Percentiles rank a stretch among this genome's conserved stretches.
These are phyloP conservation scores for Pterocarpus santalinus DNA, from an alignment of 306 rosid genomes.

Conservation along the genomic window DNA sequence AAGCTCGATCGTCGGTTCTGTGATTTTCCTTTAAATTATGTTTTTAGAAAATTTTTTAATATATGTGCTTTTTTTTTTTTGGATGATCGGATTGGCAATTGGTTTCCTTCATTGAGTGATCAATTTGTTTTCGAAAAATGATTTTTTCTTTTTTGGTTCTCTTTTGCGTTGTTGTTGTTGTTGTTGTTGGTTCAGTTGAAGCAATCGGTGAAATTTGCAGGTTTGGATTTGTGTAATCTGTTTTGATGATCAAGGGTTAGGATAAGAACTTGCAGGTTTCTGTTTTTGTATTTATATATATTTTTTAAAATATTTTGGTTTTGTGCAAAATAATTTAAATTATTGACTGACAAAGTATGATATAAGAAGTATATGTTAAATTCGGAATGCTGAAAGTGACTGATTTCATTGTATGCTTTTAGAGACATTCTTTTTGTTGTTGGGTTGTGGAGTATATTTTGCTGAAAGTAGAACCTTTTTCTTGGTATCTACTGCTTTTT, in stretches of 20 bases:
- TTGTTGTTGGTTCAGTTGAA: constrained; percentile 17
- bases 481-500: constrained; percentile 51
- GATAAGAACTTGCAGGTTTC: constrained; percentile 12
- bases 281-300: not conserved
- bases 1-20: constrained; percentile 30
- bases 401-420: constrained; percentile 45
- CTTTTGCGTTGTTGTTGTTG: not conserved
- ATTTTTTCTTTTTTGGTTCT: not conserved
- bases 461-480: constrained; percentile 49
- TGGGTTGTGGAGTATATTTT: constrained; percentile 50
- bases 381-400: constrained; percentile 40
- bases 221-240: constrained; percentile 38
- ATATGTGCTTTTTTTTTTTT: constrained; percentile 11
- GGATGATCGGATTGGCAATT: constrained; percentile 60
- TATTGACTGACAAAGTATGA: constrained; percentile 33
- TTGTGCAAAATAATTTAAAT: constrained; percentile 20
- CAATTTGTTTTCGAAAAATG: not conserved
- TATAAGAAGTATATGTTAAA: constrained; percentile 23
- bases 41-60: not conserved
- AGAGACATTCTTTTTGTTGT: constrained; percentile 50
- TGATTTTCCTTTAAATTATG: not conserved
- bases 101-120: constrained; percentile 17
- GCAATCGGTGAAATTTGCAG: constrained; percentile 39
- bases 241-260: constrained; percentile 42
- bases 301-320: not conserved